Conservation (phyloP, 306 rosid genomes). For the Fragaria nilgerrensis region DNA sequence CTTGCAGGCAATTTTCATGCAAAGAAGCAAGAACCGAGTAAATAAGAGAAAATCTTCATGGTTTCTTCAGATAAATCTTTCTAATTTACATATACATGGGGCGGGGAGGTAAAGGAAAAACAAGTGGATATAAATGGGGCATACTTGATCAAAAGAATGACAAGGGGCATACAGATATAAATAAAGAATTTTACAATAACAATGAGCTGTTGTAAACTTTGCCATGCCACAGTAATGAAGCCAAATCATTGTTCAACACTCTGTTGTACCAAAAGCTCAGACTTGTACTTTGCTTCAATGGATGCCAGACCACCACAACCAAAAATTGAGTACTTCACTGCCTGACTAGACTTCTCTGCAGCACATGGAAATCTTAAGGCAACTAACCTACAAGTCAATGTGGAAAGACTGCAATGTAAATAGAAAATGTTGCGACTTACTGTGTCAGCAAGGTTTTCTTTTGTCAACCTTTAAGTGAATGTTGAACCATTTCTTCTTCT, state of each 20-base stretch:
- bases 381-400: constrained; percentile 7
- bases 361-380: constrained; percentile 9
- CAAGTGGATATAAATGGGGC: constrained; percentile 17
- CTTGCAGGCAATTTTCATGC: constrained; percentile 16
- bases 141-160: constrained; percentile 6
- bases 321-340: constrained; percentile 4
- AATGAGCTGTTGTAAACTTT: constrained; percentile 42
- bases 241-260: constrained; percentile 19
- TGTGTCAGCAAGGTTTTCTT: constrained; percentile 77
- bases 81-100: constrained; percentile 58
- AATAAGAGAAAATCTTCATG: constrained; percentile 25
- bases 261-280: constrained; percentile 25
- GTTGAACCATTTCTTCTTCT: constrained; percentile 92
- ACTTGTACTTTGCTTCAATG: constrained; percentile 35
- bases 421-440: constrained; percentile 33
- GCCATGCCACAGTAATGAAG: constrained; percentile 39
- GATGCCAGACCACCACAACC: constrained; percentile 34
- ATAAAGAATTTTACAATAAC: constrained; percentile 61
- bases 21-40: constrained; percentile 37
- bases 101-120: constrained; percentile 17
- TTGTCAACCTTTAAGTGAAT: constrained; percentile 84
- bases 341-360: constrained; percentile 22
- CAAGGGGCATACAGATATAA: not conserved
- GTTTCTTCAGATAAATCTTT: constrained; percentile 34
- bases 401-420: constrained; percentile 15